phyloP scores from a whole-genome alignment of 148 eudicot species.

The Fagopyrum esculentum region DNA sequence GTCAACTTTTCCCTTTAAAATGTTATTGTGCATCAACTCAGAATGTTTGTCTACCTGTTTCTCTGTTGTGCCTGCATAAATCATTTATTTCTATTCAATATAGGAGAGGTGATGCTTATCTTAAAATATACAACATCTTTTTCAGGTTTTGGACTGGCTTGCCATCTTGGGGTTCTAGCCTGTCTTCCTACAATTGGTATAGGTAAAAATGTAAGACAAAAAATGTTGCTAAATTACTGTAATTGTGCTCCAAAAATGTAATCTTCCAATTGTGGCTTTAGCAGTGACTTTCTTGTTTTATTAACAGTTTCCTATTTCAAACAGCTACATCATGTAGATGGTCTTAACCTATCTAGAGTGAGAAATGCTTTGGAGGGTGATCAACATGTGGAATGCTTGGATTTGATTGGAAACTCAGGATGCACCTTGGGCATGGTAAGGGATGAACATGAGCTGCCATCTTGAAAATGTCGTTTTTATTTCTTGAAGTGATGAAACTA shows the following conservation, averaged over 20 bases:
- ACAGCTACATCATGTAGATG: conserved; percentile 93
- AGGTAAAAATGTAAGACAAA: conserved; percentile 77
- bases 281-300: background rate
- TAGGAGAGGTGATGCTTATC: background rate
- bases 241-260: background rate
- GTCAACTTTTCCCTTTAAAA: background rate
- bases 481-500: background rate
- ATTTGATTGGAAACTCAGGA: conserved; percentile 68
- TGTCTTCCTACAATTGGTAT: conserved; percentile 82
- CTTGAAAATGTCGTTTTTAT: background rate
- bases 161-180: conserved; percentile 89
- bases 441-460: background rate
- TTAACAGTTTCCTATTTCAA: conserved; percentile 6
- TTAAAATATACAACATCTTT: background rate
- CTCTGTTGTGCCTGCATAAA: background rate
- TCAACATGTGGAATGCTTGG: conserved; percentile 29
- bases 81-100: background rate
- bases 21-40: background rate
- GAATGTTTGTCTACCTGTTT: background rate
- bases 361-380: conserved; percentile 40
- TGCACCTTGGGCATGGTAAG: conserved; percentile 73
- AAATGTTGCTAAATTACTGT: background rate
- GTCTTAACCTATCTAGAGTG: conserved; percentile 54
- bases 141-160: conserved; percentile 91
- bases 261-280: background rate